A percentile compares a stretch with the other conserved stretches of the same genome.
Conservation (phyloP, 2,329 filamentous ascomycete species). For the Penicillium sp. region DNA sequence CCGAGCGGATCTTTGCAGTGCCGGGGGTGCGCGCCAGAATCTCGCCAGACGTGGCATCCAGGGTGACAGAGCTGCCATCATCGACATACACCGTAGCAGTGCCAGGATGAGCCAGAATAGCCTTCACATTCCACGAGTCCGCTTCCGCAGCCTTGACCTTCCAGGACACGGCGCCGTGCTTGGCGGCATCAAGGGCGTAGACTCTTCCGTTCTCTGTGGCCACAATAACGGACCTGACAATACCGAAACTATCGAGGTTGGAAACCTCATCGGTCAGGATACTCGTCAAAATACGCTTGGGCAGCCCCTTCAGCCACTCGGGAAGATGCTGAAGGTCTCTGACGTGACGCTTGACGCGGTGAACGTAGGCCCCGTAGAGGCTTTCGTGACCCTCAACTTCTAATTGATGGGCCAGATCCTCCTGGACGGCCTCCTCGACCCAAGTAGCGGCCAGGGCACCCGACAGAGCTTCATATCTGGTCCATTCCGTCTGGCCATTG, state of each 20-base stretch:
- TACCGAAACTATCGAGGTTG: slow-evolving; percentile 61
- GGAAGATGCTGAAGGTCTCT: slow-evolving; percentile 66
- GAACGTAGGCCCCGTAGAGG: slow-evolving; percentile 70
- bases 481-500: slow-evolving; percentile 74
- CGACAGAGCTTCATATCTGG: slow-evolving; percentile 71
- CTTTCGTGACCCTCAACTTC: slow-evolving; percentile 81
- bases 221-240: slow-evolving; percentile 74
- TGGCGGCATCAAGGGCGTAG: slow-evolving; percentile 70
- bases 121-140: slow-evolving; percentile 57
- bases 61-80: slow-evolving; percentile 52
- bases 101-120: slow-evolving; percentile 56
- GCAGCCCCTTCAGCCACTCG: slow-evolving; percentile 60
- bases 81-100: slow-evolving; percentile 52
- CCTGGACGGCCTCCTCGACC: slow-evolving; percentile 64
- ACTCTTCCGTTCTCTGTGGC: slow-evolving; percentile 71
- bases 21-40: too few species aligned
- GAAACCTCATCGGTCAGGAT: slow-evolving; percentile 50
- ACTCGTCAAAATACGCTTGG: slow-evolving; percentile 57
- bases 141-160: slow-evolving; percentile 56
- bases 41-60: too few species aligned
- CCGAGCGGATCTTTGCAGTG: too few species aligned
- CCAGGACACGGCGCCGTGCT: slow-evolving; percentile 68
- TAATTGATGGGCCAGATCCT: slow-evolving; percentile 68
- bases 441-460: slow-evolving; percentile 68
- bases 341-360: slow-evolving; percentile 73